Base-by-base conservation (phyloP, 2,329 filamentous ascomycete species). In the Alternaria burnsii region DNA sequence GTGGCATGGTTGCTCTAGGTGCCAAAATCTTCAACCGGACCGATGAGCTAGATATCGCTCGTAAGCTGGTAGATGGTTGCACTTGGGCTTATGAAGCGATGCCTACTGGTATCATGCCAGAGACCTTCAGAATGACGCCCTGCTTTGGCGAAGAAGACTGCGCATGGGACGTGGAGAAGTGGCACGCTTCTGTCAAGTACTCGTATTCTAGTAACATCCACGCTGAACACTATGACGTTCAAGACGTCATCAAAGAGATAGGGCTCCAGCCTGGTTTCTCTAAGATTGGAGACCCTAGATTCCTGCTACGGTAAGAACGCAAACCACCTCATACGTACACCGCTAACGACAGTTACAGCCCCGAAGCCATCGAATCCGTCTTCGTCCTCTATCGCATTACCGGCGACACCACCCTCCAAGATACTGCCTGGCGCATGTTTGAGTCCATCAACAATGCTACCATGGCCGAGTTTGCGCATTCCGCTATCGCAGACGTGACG, bases 321-420 rank as follows among this genome's bases (percentile, higher is more conserved):
- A 14, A 5, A 5, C 16, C n/a, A 18, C 11, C 12, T 26, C 12
- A 4, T 2, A 3, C 2, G 34, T 22, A 28, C 26, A 6, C 30
- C 7, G 58, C 56, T 54, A n/a, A 64, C 14, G 5, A 0, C 3
- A 5, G 11, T 18, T 48, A 71, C 65, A 91, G 91, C 22, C 92
- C 92, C 20, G 93, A 97, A 81, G 92, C 91, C 1, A 93, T 97
- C 69, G 93, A 97, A 72, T 93, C 90, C 0, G 88, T 96, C 14
- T 96, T 93, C 85, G 91, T 94, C 80, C 89, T 96, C 83, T 95
- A 96, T 81, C 91, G 93, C 73, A 92, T 96, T 78, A 96, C 92
- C 0, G 93, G 92, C 48, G 90, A 95, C 65, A 79, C 84, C 1
- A 78, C 79, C 5, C 93, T 92, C 85, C 89, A 90, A 75, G 92